Conservation (phyloP, 176 grass and related monocot genomes). For the Chloris gayana region DNA sequence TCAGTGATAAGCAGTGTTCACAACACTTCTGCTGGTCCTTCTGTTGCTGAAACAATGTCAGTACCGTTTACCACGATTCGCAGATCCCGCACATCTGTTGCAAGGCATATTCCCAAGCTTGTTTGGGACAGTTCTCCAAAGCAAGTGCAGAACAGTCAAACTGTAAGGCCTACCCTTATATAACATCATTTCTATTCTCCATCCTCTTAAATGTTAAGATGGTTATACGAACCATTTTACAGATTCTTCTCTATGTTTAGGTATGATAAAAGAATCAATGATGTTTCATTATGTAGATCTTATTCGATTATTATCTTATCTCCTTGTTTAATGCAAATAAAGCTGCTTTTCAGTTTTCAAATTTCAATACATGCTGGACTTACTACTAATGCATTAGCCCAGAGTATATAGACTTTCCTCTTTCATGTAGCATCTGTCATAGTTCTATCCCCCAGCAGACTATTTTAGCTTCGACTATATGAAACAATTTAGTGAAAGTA, state of each 20-base stretch:
- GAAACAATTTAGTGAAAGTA: slow-evolving; percentile 15
- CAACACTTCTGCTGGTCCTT: slow-evolving; percentile 5
- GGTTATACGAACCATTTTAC: background rate
- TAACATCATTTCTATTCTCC: background rate
- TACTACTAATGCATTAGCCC: slow-evolving; percentile 11
- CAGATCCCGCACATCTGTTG: slow-evolving; percentile 23
- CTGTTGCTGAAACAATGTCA: background rate
- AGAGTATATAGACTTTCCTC: background rate
- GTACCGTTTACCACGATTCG: background rate
- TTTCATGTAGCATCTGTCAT: background rate
- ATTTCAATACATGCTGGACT: background rate
- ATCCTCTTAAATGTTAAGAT: slow-evolving; percentile 1
- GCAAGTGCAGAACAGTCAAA: slow-evolving; percentile 32
- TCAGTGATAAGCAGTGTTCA: slow-evolving; percentile 6
- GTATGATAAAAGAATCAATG: slow-evolving; percentile 1
- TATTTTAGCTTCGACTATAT: background rate
- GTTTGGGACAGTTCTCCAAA: slow-evolving; percentile 16
- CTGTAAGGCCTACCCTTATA: slow-evolving; percentile 28
- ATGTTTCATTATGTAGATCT: background rate
- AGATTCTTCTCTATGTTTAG: slow-evolving; percentile 32
- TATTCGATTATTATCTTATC: slow-evolving; percentile 11
- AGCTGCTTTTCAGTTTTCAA: slow-evolving; percentile 3
- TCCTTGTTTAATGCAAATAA: slow-evolving; percentile 4
- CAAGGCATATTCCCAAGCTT: slow-evolving; percentile 14
- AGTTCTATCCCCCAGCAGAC: background rate